These are phyloP conservation scores for Pezicula carpinea DNA, from an alignment of 2,329 filamentous ascomycete species.

Conservation along the genomic window DNA sequence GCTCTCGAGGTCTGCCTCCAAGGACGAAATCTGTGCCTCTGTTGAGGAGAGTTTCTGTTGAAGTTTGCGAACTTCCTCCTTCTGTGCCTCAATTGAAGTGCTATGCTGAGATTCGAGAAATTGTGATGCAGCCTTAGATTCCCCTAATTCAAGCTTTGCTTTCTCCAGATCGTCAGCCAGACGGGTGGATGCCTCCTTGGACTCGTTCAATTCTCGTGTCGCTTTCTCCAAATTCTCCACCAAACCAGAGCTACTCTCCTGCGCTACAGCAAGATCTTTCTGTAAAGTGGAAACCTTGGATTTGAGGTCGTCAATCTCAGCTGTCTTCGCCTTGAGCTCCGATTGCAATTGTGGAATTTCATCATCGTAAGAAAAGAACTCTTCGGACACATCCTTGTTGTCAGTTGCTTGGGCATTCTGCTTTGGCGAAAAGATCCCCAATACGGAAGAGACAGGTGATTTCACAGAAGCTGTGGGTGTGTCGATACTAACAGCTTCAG, in stretches of 20 bases:
- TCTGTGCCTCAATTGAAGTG: slow-evolving; percentile 12
- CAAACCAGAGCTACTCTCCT: slow-evolving; percentile 66
- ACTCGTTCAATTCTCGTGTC: slow-evolving; percentile 58
- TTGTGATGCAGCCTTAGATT: slow-evolving; percentile 2
- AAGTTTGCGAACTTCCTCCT: slow-evolving; percentile 20
- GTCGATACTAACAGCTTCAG: slow-evolving; percentile 20
- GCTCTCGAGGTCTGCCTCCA: slow-evolving; percentile 16
- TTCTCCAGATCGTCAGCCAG: slow-evolving; percentile 33
- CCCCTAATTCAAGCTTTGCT: slow-evolving; percentile 15
- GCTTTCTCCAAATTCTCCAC: slow-evolving; percentile 38
- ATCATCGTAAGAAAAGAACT: slow-evolving; percentile 89
- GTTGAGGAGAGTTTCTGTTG: slow-evolving; percentile 22
- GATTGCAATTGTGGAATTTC: slow-evolving; percentile 79
- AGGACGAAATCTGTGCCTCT: slow-evolving; percentile 17
- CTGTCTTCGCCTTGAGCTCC: slow-evolving; percentile 64
- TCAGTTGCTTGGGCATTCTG: slow-evolving; percentile 34
- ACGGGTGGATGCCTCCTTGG: slow-evolving; percentile 63
- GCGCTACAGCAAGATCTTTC: slow-evolving; percentile 64
- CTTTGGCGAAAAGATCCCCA: slow-evolving; percentile 45
- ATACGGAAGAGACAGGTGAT: slow-evolving; percentile 43
- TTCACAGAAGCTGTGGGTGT: slow-evolving; percentile 34
- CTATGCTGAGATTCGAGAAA: neutral
- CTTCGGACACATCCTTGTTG: slow-evolving; percentile 46
- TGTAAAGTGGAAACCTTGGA: slow-evolving; percentile 64
- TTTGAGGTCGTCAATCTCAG: slow-evolving; percentile 67